Evolutionary conservation across 2,329 filamentous ascomycete genomes (phyloP).

Genomic region (Trichocomaceae sp.): DNA sequence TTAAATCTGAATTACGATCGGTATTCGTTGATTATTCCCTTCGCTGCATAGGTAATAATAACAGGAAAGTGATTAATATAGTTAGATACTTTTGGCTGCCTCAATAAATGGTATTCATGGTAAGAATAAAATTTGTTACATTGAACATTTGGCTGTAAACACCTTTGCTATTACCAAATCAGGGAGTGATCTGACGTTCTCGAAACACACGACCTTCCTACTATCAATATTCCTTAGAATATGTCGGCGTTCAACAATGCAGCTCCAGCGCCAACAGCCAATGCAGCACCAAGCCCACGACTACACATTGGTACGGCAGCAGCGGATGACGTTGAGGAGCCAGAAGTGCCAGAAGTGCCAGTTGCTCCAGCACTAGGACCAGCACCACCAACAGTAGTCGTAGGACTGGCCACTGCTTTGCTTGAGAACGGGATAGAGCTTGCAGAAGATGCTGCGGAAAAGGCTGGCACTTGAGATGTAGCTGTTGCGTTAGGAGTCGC

Average conservation of each 20-base stretch:
- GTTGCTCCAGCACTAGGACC: neutral
- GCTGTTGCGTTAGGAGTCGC: conserved; percentile 6
- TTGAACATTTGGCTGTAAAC: too few species aligned
- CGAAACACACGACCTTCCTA: too few species aligned
- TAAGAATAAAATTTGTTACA: too few species aligned
- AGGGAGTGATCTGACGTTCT: too few species aligned
- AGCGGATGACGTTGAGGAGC: neutral
- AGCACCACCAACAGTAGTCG: conserved; percentile 3
- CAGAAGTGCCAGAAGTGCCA: neutral
- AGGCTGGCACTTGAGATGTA: conserved; percentile 1
- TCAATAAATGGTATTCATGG: too few species aligned
- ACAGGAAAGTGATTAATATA: too few species aligned
- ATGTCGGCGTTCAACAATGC: conserved; percentile 11
- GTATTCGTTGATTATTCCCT: too few species aligned
- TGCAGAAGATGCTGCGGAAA: conserved; percentile 2
- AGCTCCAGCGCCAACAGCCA: neutral
- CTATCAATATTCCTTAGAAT: neutral
- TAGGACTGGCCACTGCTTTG: neutral
- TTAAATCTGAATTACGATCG: too few species aligned
- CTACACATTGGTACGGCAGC: conserved; percentile 1
- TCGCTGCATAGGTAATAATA: too few species aligned
- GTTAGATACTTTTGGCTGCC: too few species aligned
- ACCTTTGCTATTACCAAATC: too few species aligned
- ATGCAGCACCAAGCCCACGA: conserved; percentile 1
- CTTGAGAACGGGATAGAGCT: conserved; percentile 6